Percentiles rank a stretch among this genome's conserved stretches.
These are phyloP conservation scores for Priceomyces carsonii DNA, from an alignment of 805 yeast genomes.

Conservation along the genomic window DNA sequence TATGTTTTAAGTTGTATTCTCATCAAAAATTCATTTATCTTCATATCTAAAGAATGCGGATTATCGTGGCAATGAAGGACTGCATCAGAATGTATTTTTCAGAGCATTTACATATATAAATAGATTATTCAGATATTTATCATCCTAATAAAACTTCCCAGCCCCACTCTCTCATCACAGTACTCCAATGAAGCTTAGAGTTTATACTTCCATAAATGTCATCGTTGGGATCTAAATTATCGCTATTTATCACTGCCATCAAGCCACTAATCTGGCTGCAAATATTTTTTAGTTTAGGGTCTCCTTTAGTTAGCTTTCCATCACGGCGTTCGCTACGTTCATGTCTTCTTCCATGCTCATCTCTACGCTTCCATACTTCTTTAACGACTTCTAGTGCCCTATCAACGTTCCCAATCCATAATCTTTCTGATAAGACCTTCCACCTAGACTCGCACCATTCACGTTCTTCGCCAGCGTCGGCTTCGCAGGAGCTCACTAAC, in stretches of 20 bases:
- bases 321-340: slow-evolving; percentile 13
- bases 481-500: slow-evolving; percentile 67
- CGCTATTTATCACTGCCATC: slow-evolving; percentile 39
- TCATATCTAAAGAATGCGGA: slow-evolving; percentile 1
- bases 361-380: slow-evolving; percentile 71
- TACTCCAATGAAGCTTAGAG: slow-evolving; percentile 64
- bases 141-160: slow-evolving; percentile 69
- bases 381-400: slow-evolving; percentile 66
- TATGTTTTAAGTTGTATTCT: neutral
- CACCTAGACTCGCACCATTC: slow-evolving; percentile 63
- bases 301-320: no score
- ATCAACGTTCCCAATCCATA: slow-evolving; percentile 70
- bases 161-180: slow-evolving; percentile 73
- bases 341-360: slow-evolving; percentile 33
- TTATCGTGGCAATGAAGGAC: neutral
- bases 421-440: slow-evolving; percentile 49
- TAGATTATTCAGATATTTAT: neutral
- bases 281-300: slow-evolving; percentile 20
- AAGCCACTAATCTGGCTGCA: slow-evolving; percentile 39
- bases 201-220: slow-evolving; percentile 41
- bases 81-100: no score
- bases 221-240: slow-evolving; percentile 28
- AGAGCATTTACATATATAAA: slow-evolving; percentile 1
- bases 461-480: slow-evolving; percentile 55
- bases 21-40: neutral